These are phyloP conservation scores for Pseudocercospora crystallina DNA, from an alignment of 2,329 filamentous ascomycete genomes.

Conservation along the genomic window DNA sequence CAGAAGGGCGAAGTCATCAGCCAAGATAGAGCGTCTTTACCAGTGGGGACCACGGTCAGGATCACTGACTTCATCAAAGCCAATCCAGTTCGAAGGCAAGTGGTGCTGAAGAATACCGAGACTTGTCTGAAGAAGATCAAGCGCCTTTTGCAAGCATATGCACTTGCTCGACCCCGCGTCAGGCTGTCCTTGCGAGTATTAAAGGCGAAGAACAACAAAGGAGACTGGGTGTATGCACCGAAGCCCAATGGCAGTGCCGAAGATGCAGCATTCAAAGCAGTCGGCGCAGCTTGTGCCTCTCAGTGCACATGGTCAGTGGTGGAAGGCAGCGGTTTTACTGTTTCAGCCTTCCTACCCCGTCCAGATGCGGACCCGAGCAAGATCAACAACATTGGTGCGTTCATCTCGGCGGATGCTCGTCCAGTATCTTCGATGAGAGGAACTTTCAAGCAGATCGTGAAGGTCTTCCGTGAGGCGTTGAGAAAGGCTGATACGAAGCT, in stretches of 20 bases:
- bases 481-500: conserved; percentile 29
- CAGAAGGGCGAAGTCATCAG: conserved; percentile 45
- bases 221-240: conserved; percentile 64
- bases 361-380: conserved; percentile 45
- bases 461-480: conserved; percentile 55
- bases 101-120: conserved; percentile 56
- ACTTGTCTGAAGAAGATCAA: conserved; percentile 61
- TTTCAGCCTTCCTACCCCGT: conserved; percentile 61
- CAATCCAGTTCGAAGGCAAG: conserved; percentile 64
- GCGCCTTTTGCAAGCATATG: conserved; percentile 62
- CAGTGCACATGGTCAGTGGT: conserved; percentile 52
- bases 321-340: conserved; percentile 42
- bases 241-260: conserved; percentile 49
- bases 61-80: conserved; percentile 59
- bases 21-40: conserved; percentile 52
- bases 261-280: conserved; percentile 61
- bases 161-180: conserved; percentile 63
- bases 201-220: conserved; percentile 52
- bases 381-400: conserved; percentile 48
- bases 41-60: conserved; percentile 68
- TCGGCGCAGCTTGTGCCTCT: conserved; percentile 57
- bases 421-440: conserved; percentile 60
- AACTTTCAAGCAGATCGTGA: conserved; percentile 59
- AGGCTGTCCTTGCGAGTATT: conserved; percentile 61
- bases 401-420: conserved; percentile 67